Base-by-base conservation (phyloP, 495 filamentous ascomycete species). In the Thermochaetoides thermophila region DNA sequence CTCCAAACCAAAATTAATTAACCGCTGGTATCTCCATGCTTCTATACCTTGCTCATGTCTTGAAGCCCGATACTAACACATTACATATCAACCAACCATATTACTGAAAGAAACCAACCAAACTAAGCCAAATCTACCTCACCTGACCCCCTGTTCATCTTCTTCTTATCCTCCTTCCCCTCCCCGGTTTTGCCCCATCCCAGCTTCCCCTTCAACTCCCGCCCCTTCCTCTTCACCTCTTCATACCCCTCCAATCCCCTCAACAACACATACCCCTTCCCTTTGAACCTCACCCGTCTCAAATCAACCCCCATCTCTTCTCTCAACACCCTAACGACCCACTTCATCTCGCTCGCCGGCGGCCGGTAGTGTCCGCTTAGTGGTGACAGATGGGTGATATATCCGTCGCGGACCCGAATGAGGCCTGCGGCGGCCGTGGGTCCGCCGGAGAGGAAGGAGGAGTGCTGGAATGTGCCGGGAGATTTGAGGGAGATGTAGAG, bases 401-500 rank as follows among this genome's bases (percentile, higher is more conserved):
- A 71, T 8, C 86, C 86, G 37, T 84, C 63, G 42, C 79, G 78
- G 30, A 94, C 75, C 49, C 78, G 85, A 41, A 94, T 85, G 26
- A 86, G 56, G 0, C 86, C 85, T 7, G 85, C 85, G 1, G 85
- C 81, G 0, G 74, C 71, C 27, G 93, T 83, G 12, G 84, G 71
- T 12, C 68, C 66, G 10, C 86, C 86, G 29, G 84, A 78, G 2
- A 95, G 61, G 45, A 95, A 95, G 1, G 78, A 84, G 5, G 72
- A 80, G 55, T 95, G 86, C 46, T 94, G 86, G 48, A 95, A 95
- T 6, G 79, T 71, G 17, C 86, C 86, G 17, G 71, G 73, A 49
- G 81, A 75, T 45, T 95, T 94, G 55, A 95, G 89, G 27, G 83
- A 85, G 23, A 93, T 71, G 58, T 94, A 93, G 0, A 94, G 62